A percentile compares a stretch with the other conserved stretches of the same genome.
Evolutionary conservation across 768 basidiomycete genomes (phyloP).

Genomic region (Gloeostereum incarnatum): DNA sequence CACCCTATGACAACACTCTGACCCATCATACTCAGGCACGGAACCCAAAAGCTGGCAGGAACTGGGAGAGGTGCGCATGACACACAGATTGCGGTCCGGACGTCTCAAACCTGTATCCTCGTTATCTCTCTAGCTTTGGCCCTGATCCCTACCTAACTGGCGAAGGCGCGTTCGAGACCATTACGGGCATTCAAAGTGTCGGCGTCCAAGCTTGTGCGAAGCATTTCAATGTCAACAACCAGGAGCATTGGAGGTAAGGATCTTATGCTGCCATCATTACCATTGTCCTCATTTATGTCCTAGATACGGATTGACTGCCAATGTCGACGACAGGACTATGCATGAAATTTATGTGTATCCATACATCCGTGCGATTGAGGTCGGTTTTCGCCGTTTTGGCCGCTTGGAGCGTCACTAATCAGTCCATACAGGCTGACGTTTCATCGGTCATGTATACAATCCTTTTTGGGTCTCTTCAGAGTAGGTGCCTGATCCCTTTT

Average conservation of each 20-base stretch:
- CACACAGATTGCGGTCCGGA: background rate
- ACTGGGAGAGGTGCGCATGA: conserved; percentile 32
- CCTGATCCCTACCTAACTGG: conserved; percentile 60
- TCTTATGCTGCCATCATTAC: background rate
- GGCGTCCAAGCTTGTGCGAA: conserved; percentile 56
- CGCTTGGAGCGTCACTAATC: background rate
- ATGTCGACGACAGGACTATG: conserved; percentile 49
- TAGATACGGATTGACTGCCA: conserved; percentile 26
- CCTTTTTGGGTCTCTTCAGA: no score
- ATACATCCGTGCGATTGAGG: conserved; percentile 40
- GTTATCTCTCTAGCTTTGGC: conserved; percentile 26
- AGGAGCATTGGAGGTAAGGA: conserved; percentile 37
- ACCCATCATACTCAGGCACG: conserved; percentile 28
- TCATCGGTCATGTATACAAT: conserved; percentile 43
- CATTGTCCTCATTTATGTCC: background rate
- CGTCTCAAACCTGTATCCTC: background rate
- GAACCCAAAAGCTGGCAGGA: conserved; percentile 40
- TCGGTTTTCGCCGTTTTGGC: conserved; percentile 9
- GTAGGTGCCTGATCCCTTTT: no score
- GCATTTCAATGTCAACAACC: conserved; percentile 40
- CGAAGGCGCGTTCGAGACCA: conserved; percentile 49
- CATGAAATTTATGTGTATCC: conserved; percentile 46
- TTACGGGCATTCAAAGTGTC: conserved; percentile 47
- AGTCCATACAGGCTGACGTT: conserved; percentile 30
- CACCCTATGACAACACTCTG: background rate